Base-by-base conservation (phyloP, 2,329 filamentous ascomycete species). In the Arthrobotrys entomopaga region DNA sequence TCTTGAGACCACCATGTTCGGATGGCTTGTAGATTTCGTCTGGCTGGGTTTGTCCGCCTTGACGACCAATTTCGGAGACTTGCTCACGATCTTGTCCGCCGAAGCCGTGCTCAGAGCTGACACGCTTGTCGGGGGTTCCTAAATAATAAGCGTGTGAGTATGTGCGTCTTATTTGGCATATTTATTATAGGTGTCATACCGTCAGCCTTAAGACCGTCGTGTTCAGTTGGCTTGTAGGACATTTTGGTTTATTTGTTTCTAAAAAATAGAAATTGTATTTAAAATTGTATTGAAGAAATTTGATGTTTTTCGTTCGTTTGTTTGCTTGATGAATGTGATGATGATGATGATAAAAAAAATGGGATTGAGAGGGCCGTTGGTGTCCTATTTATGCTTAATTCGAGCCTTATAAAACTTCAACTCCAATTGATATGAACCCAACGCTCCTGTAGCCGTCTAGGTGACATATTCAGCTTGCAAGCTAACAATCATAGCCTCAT, bases 21-120 rank as follows among this genome's bases (percentile, higher is more conserved):
- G 69, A 74, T 38, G 69, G 69, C 38, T 74, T 74, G 40, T 74
- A 74, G n/a, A 67, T 74, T 15, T 74, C 63, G 10, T 74, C 69
- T 3, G 69, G 61, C 48, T 74, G 69, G 10, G 29, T 74, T 2
- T 56, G 15, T 6, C 69, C 63, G 13, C 69, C 69, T 40, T 74
- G 53, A 29, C 56, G 57, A 13, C 54, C 69, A 2, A 50, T 46
- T 26, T 66, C 56, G 22, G 56, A 16, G 26, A 74, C 69, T 5
- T 74, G 24, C 8, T 66, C 56, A 1, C 57, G 60, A 13, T 74
- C 48, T 20, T 74, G 69, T 2, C 69, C 60, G 38, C 69, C 69
- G 20, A 74, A 74, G 42, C 61, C 69, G 42, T 74, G 69, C 38
- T 61, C 46, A 13, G 61, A 29, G 34, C 50, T 74, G 22, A 40